These are phyloP conservation scores for Platanus orientalis DNA, from an alignment of 164 flowering plant genomes.

Conservation along the genomic window DNA sequence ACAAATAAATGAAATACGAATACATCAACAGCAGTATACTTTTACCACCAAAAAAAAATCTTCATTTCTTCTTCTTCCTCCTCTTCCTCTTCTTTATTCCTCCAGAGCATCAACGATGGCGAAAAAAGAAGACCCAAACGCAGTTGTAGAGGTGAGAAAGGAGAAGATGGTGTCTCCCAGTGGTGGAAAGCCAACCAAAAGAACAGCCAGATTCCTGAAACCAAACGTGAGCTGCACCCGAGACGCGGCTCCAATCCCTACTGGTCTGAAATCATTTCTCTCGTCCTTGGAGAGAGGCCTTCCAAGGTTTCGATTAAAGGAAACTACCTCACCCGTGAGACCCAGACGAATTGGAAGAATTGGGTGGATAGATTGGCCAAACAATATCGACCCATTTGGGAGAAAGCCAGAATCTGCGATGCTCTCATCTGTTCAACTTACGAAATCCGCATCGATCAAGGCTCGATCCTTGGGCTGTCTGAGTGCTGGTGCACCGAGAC, in stretches of 20 bases:
- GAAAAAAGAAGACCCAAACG: too few species aligned
- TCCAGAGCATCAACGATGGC: too few species aligned
- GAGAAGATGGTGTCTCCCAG: conserved; percentile 1
- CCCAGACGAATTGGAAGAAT: conserved; percentile 19
- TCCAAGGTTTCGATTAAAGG: conserved; percentile 9
- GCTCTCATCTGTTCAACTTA: conserved; percentile 24
- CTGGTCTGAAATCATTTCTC: not conserved
- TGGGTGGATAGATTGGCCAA: conserved; percentile 27
- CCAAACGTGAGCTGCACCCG: not conserved
- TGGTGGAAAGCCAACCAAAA: conserved; percentile 3
- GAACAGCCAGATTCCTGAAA: conserved; percentile 7
- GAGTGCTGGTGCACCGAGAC: conserved; percentile 30
- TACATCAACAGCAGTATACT: too few species aligned
- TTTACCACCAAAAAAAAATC: too few species aligned
- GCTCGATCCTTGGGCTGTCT: conserved; percentile 16
- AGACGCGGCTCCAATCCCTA: not conserved
- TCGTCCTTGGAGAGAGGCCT: not conserved
- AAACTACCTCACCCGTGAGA: too few species aligned
- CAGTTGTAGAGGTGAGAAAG: conserved; percentile 13
- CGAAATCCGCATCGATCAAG: conserved; percentile 4
- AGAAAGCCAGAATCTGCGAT: conserved; percentile 20
- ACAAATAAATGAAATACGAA: too few species aligned
- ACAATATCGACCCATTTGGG: conserved; percentile 16
- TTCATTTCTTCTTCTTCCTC: too few species aligned
- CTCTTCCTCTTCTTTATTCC: too few species aligned